phyloP scores from a whole-genome alignment of 2,329 filamentous ascomycete genomes.

The Lasiodiplodia citricola region DNA sequence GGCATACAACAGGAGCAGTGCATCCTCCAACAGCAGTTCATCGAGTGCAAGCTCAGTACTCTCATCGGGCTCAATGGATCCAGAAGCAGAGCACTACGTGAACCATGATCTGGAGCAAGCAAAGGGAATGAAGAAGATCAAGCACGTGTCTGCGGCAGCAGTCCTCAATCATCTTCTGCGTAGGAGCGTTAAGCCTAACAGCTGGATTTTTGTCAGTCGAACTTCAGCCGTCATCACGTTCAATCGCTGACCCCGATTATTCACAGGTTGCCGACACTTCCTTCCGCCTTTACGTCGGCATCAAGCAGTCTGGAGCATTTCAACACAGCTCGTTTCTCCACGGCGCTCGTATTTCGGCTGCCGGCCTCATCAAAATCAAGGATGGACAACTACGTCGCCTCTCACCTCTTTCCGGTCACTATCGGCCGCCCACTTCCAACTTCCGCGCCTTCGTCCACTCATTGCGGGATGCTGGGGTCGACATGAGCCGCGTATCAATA shows the following conservation, averaged over 20 bases:
- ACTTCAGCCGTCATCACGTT: neutral
- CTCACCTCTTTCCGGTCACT: slow-evolving; percentile 75
- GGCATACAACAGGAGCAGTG: slow-evolving; percentile 41
- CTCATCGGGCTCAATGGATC: slow-evolving; percentile 54
- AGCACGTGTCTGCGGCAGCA: slow-evolving; percentile 71
- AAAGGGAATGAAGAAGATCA: slow-evolving; percentile 65
- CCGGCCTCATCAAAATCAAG: slow-evolving; percentile 84
- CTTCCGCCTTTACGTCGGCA: slow-evolving; percentile 85
- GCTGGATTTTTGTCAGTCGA: slow-evolving; percentile 79
- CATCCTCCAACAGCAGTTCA: slow-evolving; percentile 31
- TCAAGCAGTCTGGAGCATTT: slow-evolving; percentile 86
- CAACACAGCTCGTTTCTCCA: slow-evolving; percentile 91
- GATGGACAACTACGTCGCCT: slow-evolving; percentile 76
- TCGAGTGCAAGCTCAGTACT: slow-evolving; percentile 43
- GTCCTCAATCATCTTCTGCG: slow-evolving; percentile 80
- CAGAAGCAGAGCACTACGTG: slow-evolving; percentile 68
- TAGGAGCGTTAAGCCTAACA: slow-evolving; percentile 81
- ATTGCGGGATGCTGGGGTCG: slow-evolving; percentile 74
- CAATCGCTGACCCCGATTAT: neutral
- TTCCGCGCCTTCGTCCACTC: slow-evolving; percentile 81
- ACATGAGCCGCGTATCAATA: slow-evolving; percentile 79
- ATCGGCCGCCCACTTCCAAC: slow-evolving; percentile 80
- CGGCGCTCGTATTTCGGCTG: slow-evolving; percentile 79
- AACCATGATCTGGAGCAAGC: slow-evolving; percentile 67
- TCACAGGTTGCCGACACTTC: slow-evolving; percentile 72